A percentile compares a stretch with the other conserved stretches of the same genome.
Evolutionary conservation across 768 basidiomycete genomes (phyloP).

Genomic region (Tulasnella sp.): DNA sequence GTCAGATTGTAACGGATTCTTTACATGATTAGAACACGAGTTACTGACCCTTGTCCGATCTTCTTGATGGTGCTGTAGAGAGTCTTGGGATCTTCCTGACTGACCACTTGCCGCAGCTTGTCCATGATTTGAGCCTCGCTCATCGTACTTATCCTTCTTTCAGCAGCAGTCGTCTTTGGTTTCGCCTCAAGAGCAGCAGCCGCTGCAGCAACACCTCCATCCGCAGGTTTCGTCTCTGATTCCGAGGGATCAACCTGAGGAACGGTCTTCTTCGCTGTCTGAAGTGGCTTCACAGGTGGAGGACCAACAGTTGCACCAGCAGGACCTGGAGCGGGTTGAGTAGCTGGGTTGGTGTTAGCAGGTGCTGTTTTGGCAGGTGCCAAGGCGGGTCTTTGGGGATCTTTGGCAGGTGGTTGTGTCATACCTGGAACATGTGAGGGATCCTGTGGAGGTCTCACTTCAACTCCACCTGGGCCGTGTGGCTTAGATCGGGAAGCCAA

Average conservation of each 20-base stretch:
- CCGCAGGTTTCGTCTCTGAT: constrained; percentile 33
- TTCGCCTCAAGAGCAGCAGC: constrained; percentile 40
- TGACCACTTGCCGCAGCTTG: constrained; percentile 81
- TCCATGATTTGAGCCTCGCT: constrained; percentile 98
- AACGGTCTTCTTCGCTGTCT: constrained; percentile 48
- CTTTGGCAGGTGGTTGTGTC: background rate
- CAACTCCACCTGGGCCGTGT: background rate
- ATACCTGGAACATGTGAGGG: background rate
- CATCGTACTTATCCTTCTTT: constrained; percentile 92
- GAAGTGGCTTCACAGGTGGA: constrained; percentile 59
- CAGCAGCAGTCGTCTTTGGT: constrained; percentile 41
- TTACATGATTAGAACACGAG: constrained; percentile 16
- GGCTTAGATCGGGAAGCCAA: constrained; percentile 17
- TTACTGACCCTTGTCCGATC: constrained; percentile 88
- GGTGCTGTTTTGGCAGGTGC: constrained; percentile 34
- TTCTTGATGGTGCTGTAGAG: constrained; percentile 97
- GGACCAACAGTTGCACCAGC: constrained; percentile 43
- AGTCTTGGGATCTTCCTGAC: constrained; percentile 70
- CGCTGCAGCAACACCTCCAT: constrained; percentile 51
- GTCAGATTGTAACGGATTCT: background rate
- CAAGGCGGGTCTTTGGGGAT: constrained; percentile 12
- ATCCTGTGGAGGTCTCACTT: constrained; percentile 19
- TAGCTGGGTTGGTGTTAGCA: constrained; percentile 33
- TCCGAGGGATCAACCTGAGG: constrained; percentile 27
- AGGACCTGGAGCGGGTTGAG: constrained; percentile 35